phyloP scores from a whole-genome alignment of 2,329 filamentous ascomycete species.

The Aureobasidium mangrovei region DNA sequence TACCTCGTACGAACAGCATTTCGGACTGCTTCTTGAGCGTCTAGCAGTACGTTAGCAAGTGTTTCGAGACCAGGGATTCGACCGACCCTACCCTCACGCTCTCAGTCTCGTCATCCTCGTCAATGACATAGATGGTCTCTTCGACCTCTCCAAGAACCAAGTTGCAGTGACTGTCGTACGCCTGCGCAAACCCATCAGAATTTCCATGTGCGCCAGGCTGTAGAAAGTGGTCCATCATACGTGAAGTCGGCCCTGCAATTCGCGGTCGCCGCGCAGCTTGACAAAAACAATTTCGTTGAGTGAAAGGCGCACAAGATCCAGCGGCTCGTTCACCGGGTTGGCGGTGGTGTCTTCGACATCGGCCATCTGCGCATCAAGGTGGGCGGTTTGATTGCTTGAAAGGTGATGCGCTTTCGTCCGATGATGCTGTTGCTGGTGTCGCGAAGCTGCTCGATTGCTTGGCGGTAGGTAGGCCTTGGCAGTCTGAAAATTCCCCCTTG shows the following conservation, averaged over 20 bases:
- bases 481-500: background rate
- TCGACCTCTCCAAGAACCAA: slow-evolving; percentile 91
- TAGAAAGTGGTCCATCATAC: slow-evolving; percentile 39
- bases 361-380: slow-evolving; percentile 52
- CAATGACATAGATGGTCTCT: slow-evolving; percentile 90
- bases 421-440: background rate
- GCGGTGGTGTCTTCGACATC: slow-evolving; percentile 63
- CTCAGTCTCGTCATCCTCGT: slow-evolving; percentile 73
- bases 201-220: background rate
- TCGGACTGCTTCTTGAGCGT: slow-evolving; percentile 95
- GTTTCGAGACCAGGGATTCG: background rate
- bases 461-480: background rate
- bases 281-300: slow-evolving; percentile 96
- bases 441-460: background rate
- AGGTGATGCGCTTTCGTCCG: background rate
- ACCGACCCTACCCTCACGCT: slow-evolving; percentile 46
- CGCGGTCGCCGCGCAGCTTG: slow-evolving; percentile 89
- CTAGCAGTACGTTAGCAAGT: slow-evolving; percentile 37
- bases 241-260: slow-evolving; percentile 90
- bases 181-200: slow-evolving; percentile 44
- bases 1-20: slow-evolving; percentile 97
- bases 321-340: slow-evolving; percentile 66
- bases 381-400: background rate
- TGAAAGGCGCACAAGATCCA: slow-evolving; percentile 89
- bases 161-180: slow-evolving; percentile 98